phyloP scores from a whole-genome alignment of 2,329 filamentous ascomycete species.

The Macroventuria anomochaeta region DNA sequence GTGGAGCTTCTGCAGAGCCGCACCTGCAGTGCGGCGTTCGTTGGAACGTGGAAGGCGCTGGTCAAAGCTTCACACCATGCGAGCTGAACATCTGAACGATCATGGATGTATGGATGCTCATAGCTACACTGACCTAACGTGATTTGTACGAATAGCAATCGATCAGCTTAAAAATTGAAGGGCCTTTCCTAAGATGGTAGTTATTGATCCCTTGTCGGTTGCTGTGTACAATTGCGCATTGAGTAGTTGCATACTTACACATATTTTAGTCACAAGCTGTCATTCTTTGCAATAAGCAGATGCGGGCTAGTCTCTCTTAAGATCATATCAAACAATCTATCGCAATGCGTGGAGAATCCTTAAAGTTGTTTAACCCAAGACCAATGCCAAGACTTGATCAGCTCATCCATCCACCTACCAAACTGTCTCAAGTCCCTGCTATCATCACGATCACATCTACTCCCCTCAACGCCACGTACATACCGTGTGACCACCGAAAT shows the following conservation, averaged over 20 bases:
- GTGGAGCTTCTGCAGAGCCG: slow-evolving; percentile 32
- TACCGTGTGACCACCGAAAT: background rate
- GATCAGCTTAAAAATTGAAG: no score
- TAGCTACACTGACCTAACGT: background rate
- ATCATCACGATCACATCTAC: background rate
- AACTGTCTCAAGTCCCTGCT: background rate
- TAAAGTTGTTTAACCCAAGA: background rate
- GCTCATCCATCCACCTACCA: background rate
- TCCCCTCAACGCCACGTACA: background rate
- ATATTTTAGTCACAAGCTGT: no score
- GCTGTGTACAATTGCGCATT: no score
- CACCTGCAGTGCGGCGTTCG: slow-evolving; percentile 20
- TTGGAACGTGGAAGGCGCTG: slow-evolving; percentile 11
- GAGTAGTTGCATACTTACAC: no score
- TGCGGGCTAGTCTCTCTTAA: no score
- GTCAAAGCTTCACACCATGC: slow-evolving; percentile 8
- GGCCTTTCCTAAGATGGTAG: no score
- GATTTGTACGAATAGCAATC: background rate
- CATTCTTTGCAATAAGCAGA: no score
- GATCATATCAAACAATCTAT: no score
- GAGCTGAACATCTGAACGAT: background rate
- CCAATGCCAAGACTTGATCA: slow-evolving; percentile 14
- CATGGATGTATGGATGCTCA: no score
- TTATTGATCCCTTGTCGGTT: no score
- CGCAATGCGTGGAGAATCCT: no score